Evolutionary conservation across 2,329 filamentous ascomycete genomes (phyloP).

Genomic region (Pseudopyricularia javanii): DNA sequence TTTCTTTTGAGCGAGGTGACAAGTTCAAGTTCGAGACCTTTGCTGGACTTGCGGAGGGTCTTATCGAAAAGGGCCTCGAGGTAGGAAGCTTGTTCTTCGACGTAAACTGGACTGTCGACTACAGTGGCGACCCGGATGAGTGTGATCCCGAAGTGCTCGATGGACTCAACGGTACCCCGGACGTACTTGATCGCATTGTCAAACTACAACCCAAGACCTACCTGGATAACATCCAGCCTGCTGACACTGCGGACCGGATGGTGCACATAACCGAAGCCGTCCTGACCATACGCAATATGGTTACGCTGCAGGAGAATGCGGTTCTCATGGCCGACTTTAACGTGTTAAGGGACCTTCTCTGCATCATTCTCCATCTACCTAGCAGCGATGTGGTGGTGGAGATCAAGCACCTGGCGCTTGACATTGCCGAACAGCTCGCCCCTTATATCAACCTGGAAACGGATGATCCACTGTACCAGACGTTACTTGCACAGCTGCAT

Average conservation of each 20-base stretch:
- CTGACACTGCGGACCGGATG: constrained; percentile 57
- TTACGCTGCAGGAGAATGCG: constrained; percentile 84
- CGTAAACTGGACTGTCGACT: constrained; percentile 69
- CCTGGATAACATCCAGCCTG: constrained; percentile 60
- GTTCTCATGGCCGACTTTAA: constrained; percentile 64
- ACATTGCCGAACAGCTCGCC: constrained; percentile 84
- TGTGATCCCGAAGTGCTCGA: constrained; percentile 34
- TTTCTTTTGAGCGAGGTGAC: constrained; percentile 86
- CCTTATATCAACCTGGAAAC: constrained; percentile 63
- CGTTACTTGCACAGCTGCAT: constrained; percentile 51
- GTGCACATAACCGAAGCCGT: constrained; percentile 75
- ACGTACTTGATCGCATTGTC: constrained; percentile 61
- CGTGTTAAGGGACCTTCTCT: constrained; percentile 68
- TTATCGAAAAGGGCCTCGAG: constrained; percentile 74
- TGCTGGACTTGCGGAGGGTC: constrained; percentile 72
- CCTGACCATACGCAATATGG: constrained; percentile 88
- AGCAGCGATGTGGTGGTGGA: constrained; percentile 62
- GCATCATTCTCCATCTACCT: constrained; percentile 70
- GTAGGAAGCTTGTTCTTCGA: constrained; percentile 71
- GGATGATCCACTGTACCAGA: constrained; percentile 67
- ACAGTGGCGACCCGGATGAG: constrained; percentile 41
- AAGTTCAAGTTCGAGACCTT: constrained; percentile 95
- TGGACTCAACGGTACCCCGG: constrained; percentile 55
- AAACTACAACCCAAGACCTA: constrained; percentile 46
- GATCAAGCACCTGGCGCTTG: constrained; percentile 79